Evolutionary conservation across 176 grass and related monocot species (phyloP).

Genomic region (Elymus sibiricus): DNA sequence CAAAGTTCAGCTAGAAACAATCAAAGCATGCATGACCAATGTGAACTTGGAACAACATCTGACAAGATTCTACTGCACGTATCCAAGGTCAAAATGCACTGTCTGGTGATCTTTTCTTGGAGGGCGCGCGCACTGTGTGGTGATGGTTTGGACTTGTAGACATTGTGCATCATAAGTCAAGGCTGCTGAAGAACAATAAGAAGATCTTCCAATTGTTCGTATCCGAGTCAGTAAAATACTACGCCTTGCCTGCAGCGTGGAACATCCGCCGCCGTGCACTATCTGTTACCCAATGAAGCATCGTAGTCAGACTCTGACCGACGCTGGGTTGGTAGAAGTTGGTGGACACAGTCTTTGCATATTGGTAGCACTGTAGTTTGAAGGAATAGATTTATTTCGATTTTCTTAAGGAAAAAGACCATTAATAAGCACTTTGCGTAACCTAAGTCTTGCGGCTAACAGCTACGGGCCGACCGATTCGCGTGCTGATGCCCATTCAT

Average conservation of each 20-base stretch:
- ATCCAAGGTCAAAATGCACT: too few relatives aligned
- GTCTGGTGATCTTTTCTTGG: too few relatives aligned
- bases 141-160: too few relatives aligned
- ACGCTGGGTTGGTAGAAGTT: background rate
- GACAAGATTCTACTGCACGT: background rate
- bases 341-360: background rate
- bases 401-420: background rate
- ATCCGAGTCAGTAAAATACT: background rate
- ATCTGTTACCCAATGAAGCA: background rate
- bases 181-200: background rate
- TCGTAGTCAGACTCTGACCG: background rate
- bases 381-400: background rate
- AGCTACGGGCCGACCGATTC: background rate
- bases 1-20: background rate
- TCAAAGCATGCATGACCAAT: background rate
- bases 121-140: too few relatives aligned
- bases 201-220: background rate
- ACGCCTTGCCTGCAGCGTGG: background rate
- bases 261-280: background rate
- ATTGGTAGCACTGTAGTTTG: too few relatives aligned
- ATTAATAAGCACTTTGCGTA: background rate
- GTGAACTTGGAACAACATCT: background rate
- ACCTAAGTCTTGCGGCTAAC: background rate
- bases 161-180: background rate
- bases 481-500: background rate